Base-by-base conservation (phyloP, 768 basidiomycete genomes). In the Russula olivacea region DNA sequence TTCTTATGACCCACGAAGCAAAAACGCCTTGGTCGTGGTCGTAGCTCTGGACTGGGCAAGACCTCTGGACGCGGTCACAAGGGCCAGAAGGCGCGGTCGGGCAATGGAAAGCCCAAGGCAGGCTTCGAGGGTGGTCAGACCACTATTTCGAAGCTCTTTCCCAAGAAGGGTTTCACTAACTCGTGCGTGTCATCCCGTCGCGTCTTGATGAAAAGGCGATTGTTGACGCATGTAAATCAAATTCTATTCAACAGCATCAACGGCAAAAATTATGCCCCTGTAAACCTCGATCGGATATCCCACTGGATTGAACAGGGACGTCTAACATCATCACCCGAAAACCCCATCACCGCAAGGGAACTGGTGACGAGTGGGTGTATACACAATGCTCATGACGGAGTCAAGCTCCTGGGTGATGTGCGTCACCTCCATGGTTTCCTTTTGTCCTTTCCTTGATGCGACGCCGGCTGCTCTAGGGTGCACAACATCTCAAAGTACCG, bases 101-200 rank as follows among this genome's bases (percentile, higher is more conserved):
- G 95, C 2, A 85, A 88, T 62, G 91, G 93, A 5, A 89, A 92
- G 68, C 86, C 83, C 34, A 83, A 81, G 68, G 80, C 84, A 30
- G 87, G 91, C 7, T 99, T 98, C 66, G 97, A 98, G 74, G 97
- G 97, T 72, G 97, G 97, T 66, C 96, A 98, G 74, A 98, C 96
- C 5, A 91, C 96, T 15, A 85, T 98, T 58, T 88, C 90, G 6
- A 87, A 92, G 66, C 78, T 86, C 49, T 90, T 95, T 71, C 97
- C 97, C 6, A 99, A 99, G 78, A 82, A 85, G 52, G 97, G 97
- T 51, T 98, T 98, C 74, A 83, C 87, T 62, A 98, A 97, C 76
- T 83, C 84, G 96, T 97, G 69, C 70, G 91, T 81, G 28, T 21
- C 28, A 30, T 61, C 19, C 10, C 15, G 47, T 51, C 32, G 30